These are phyloP conservation scores for Ehretia macrophylla DNA, from an alignment of 257 asterid species.

Conservation along the genomic window DNA sequence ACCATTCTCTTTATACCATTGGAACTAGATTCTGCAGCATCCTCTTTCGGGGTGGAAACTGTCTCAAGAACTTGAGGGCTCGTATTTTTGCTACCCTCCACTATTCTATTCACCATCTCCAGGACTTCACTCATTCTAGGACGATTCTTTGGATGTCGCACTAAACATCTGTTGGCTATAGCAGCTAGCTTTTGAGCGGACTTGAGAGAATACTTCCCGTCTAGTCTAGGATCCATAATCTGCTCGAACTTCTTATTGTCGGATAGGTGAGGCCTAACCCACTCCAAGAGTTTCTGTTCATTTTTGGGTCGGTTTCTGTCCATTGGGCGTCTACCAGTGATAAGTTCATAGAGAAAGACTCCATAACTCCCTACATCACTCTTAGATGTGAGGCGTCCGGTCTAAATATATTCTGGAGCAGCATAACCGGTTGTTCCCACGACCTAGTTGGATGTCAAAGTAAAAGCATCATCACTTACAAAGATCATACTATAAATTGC, in stretches of 20 bases:
- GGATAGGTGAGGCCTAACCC: constrained; percentile 72
- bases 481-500: neutral
- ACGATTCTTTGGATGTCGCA: constrained; percentile 64
- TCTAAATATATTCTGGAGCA: constrained; percentile 86
- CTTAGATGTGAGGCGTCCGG: constrained; percentile 84
- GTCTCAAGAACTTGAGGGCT: constrained; percentile 24
- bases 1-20: constrained; percentile 45
- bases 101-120: constrained; percentile 51
- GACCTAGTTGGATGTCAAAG: constrained; percentile 33
- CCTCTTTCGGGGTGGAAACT: constrained; percentile 16
- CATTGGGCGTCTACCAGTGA: constrained; percentile 81
- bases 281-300: constrained; percentile 83
- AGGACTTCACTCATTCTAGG: constrained; percentile 75
- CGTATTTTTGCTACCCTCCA: constrained; percentile 24
- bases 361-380: constrained; percentile 97
- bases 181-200: constrained; percentile 85
- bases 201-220: constrained; percentile 46
- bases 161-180: constrained; percentile 65
- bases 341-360: constrained; percentile 83
- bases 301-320: constrained; percentile 74
- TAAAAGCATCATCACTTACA: neutral
- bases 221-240: constrained; percentile 73
- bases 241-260: constrained; percentile 72
- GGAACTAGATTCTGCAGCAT: constrained; percentile 18
- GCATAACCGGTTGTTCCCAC: constrained; percentile 97